Evolutionary conservation across 75 land plant species (phyloP).

Genomic region (Pseudotsuga menziesii): DNA sequence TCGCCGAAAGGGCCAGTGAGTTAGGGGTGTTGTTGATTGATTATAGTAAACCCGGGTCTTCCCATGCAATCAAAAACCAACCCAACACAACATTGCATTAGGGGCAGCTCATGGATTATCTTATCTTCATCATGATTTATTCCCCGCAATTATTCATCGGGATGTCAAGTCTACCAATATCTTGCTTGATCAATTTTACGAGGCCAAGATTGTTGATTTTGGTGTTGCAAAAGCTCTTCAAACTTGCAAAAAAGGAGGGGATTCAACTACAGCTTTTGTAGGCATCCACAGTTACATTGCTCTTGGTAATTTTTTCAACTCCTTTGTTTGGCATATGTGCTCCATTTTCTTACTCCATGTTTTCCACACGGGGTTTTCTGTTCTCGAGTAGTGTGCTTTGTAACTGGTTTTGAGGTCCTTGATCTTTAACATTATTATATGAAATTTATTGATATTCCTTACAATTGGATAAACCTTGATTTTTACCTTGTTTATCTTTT

Average conservation of each 20-base stretch:
- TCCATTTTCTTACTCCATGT: too few relatives aligned
- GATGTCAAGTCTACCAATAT: conserved; percentile 90
- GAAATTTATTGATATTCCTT: too few relatives aligned
- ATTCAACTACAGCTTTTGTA: conserved; percentile 43
- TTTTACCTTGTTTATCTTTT: not conserved
- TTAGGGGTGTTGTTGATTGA: too few relatives aligned
- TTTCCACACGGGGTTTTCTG: not conserved
- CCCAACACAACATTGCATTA: conserved; percentile 66
- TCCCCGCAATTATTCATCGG: conserved; percentile 76
- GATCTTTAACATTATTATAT: too few relatives aligned
- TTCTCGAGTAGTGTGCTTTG: too few relatives aligned
- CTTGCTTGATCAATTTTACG: conserved; percentile 67
- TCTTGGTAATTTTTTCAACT: conserved; percentile 34
- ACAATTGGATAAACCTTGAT: too few relatives aligned
- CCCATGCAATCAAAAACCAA: too few relatives aligned
- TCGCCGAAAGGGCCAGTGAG: too few relatives aligned
- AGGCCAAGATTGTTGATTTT: conserved; percentile 89
- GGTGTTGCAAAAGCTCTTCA: conserved; percentile 67
- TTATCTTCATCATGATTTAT: conserved; percentile 86
- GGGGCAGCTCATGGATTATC: conserved; percentile 80
- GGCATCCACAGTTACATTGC: conserved; percentile 76
- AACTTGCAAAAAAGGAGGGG: conserved; percentile 27
- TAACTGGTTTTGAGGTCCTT: too few relatives aligned
- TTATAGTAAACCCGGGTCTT: too few relatives aligned
- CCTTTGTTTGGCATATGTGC: too few relatives aligned